Evolutionary conservation across 164 flowering plant species (phyloP).

Genomic region (Vitis labrusca): DNA sequence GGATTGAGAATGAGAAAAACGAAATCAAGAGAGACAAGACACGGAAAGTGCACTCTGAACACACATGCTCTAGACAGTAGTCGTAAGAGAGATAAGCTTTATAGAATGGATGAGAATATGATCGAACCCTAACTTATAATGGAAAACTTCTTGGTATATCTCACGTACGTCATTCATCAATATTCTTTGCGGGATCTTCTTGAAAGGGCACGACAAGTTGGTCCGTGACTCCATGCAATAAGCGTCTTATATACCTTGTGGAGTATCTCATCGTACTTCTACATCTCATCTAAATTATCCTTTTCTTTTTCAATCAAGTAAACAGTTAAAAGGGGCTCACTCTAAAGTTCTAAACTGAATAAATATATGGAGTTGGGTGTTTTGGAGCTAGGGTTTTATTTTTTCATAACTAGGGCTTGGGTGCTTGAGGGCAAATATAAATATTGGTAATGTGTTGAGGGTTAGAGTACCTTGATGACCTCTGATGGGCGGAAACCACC

Average conservation of each 20-base stretch:
- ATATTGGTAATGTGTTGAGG: too few species aligned
- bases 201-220: slow-evolving; percentile 13
- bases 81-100: slow-evolving; percentile 43
- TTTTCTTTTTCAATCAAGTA: neutral
- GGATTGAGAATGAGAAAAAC: slow-evolving; percentile 12
- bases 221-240: slow-evolving; percentile 19
- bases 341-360: too few species aligned
- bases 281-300: neutral
- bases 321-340: too few species aligned
- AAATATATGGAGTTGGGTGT: too few species aligned
- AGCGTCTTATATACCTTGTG: slow-evolving; percentile 7
- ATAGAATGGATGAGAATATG: slow-evolving; percentile 17
- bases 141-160: slow-evolving; percentile 26
- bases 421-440: too few species aligned
- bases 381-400: too few species aligned
- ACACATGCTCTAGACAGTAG: neutral
- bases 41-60: too few species aligned
- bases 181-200: slow-evolving; percentile 7
- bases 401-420: too few species aligned
- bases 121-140: slow-evolving; percentile 27
- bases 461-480: slow-evolving; percentile 69
- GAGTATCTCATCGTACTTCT: neutral
- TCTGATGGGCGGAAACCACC: slow-evolving; percentile 98
- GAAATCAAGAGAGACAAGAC: neutral
- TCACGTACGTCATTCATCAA: slow-evolving; percentile 41